These are phyloP conservation scores for Gentiana macrophylla DNA, from an alignment of 257 asterid species.

Conservation along the genomic window DNA sequence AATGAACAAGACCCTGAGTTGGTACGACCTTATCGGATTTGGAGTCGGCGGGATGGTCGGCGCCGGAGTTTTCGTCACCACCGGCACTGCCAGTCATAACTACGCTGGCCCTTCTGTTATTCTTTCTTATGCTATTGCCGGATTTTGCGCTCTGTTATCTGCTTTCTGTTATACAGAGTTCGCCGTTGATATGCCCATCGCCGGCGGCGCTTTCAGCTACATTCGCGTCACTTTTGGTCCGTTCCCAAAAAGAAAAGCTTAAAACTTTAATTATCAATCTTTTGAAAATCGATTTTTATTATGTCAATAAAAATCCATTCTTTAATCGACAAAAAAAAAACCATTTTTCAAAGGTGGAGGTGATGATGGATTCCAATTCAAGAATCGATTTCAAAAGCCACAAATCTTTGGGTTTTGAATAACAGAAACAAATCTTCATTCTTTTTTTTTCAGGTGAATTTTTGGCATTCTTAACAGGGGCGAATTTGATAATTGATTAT, in stretches of 20 bases:
- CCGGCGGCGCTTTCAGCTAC: slow-evolving; percentile 97
- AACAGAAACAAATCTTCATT: too few relatives aligned
- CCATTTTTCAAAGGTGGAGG: too few relatives aligned
- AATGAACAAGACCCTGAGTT: slow-evolving; percentile 56
- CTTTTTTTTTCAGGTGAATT: slow-evolving; percentile 47
- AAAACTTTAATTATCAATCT: too few relatives aligned
- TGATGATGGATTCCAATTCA: too few relatives aligned
- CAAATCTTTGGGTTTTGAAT: too few relatives aligned
- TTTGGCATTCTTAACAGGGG: slow-evolving; percentile 74
- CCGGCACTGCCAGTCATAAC: slow-evolving; percentile 53
- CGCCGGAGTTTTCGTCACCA: slow-evolving; percentile 90
- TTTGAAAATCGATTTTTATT: too few relatives aligned
- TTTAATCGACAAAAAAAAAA: too few relatives aligned
- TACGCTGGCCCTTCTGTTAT: slow-evolving; percentile 85
- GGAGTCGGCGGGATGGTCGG: slow-evolving; percentile 99
- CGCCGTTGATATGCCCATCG: slow-evolving; percentile 96
- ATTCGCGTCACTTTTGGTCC: slow-evolving; percentile 78
- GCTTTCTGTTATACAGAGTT: slow-evolving; percentile 96
- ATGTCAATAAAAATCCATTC: too few relatives aligned
- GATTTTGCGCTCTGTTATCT: slow-evolving; percentile 86
- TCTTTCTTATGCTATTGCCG: slow-evolving; percentile 91
- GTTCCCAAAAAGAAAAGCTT: not conserved
- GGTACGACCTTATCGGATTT: slow-evolving; percentile 74
- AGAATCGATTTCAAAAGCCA: too few relatives aligned
- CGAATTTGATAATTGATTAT: slow-evolving; percentile 72